These are phyloP conservation scores for Nemania sp. DNA, from an alignment of 2,329 filamentous ascomycete species.

Conservation along the genomic window DNA sequence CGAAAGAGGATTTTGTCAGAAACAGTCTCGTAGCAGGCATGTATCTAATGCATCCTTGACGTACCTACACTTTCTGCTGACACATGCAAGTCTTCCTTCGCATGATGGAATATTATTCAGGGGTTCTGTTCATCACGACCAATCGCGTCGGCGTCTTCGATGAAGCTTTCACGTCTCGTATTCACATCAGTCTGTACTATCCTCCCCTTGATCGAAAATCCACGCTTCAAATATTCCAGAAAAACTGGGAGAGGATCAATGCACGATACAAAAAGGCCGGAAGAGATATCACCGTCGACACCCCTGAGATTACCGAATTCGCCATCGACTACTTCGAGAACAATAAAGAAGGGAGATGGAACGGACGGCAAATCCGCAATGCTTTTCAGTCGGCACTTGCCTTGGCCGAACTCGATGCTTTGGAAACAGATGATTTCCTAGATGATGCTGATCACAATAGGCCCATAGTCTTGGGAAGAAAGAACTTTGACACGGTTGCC, in stretches of 20 bases:
- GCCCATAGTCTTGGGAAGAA: neutral
- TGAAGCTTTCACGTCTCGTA: conserved; percentile 46
- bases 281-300: conserved; percentile 2
- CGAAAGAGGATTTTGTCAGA: conserved; percentile 31
- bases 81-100: conserved; percentile 41
- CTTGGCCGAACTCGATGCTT: conserved; percentile 15
- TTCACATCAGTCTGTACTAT: conserved; percentile 45
- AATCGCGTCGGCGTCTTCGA: conserved; percentile 49
- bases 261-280: conserved; percentile 14
- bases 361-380: conserved; percentile 37
- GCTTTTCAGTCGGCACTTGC: conserved; percentile 28
- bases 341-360: conserved; percentile 27
- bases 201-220: conserved; percentile 26
- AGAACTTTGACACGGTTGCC: conserved; percentile 13
- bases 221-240: conserved; percentile 26
- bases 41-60: neutral
- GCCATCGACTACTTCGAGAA: conserved; percentile 22
- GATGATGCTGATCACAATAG: neutral
- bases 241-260: conserved; percentile 24
- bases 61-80: neutral
- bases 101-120: conserved; percentile 44
- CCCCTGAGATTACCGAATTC: conserved; percentile 19
- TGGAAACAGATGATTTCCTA: conserved; percentile 2
- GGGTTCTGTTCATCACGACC: conserved; percentile 48
- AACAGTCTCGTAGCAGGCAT: conserved; percentile 41